Base-by-base conservation (phyloP, 176 grass and related monocot genomes). In the Phyllostachys edulis region DNA sequence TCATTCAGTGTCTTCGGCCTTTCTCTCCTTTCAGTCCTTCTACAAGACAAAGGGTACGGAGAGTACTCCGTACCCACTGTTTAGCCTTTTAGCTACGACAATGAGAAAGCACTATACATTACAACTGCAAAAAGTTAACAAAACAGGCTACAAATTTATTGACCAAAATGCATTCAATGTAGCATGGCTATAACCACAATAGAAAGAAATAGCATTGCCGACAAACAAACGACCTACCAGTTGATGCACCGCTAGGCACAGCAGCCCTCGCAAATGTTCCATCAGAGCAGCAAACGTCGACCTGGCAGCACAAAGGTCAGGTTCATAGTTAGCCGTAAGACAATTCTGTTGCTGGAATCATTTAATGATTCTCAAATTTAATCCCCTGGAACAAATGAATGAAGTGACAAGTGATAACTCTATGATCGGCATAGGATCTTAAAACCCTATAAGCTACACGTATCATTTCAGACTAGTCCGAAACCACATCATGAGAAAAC, bases 181-280 rank as follows among this genome's bases (percentile, higher is more conserved):
- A 24, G 23, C 24, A 73, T 23, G 44, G 44, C 70, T 17, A 73
- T 20, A 29, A 49, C 38, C 23, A 65, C 8, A 66, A 2, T n/a
- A 29, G 7, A 45, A 23, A n/a, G 6, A 74, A 51, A 56, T 4
- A 26, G 38, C 20, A 46, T 5, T 75, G 56, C 4, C 2, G 3
- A 6, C 12, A 85, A 62, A 24, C 1, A 86, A 63, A 40, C 37
- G 3, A 84, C 69, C 9, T 36, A 97, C 95, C 95, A 84, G 95
- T 97, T 9, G 95, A 97, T 79, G 95, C 95, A 45, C 95, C 95
- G 6, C 95, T 97, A 14, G 95, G 95, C 42, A 97, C 95, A 67
- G 95, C 95, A 23, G 92, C 95, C 87, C 95, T 86, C 5, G 86
- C 86, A 11, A 88, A 87, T 55, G 88, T 85, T 78, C 92, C 92